Conservation (phyloP, 1,284 basidiomycete species). For the Rhizopogon parksii region DNA sequence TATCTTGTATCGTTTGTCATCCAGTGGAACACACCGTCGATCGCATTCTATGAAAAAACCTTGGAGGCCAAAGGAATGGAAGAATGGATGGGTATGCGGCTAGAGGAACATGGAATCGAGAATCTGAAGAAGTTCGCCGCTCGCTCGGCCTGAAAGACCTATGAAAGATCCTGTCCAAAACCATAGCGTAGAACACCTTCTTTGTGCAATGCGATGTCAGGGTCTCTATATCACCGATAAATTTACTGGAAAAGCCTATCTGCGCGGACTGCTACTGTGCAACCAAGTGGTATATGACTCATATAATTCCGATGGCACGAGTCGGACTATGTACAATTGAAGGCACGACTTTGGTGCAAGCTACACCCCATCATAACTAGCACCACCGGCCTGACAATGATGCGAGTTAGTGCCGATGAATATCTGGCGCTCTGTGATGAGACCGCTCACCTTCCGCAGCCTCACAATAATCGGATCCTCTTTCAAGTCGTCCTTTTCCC, state of each 20-base stretch:
- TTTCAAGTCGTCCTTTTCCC: conserved; percentile 73
- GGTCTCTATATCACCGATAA: background rate
- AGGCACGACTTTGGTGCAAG: conserved; percentile 15
- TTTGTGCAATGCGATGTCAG: background rate
- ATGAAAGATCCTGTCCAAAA: background rate
- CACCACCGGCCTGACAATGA: conserved; percentile 60
- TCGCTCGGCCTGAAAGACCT: conserved; percentile 13
- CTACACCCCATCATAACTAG: conserved; percentile 74
- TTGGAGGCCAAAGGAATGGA: conserved; percentile 68
- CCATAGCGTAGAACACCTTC: background rate
- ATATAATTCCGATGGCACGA: background rate
- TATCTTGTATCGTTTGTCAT: conserved; percentile 7
- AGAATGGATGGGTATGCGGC: conserved; percentile 88
- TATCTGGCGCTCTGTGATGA: conserved; percentile 8
- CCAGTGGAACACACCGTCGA: conserved; percentile 90
- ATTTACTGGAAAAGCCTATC: background rate
- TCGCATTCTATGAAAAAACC: conserved; percentile 83
- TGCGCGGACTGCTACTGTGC: background rate
- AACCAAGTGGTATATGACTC: background rate
- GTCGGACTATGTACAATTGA: background rate
- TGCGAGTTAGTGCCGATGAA: conserved; percentile 9
- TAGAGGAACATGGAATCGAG: conserved; percentile 69
- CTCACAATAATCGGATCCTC: conserved; percentile 71
- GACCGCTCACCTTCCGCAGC: conserved; percentile 61
- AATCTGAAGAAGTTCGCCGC: conserved; percentile 42